Base-by-base conservation (phyloP, 306 rosid species). In the Hylodesmum podocarpum region DNA sequence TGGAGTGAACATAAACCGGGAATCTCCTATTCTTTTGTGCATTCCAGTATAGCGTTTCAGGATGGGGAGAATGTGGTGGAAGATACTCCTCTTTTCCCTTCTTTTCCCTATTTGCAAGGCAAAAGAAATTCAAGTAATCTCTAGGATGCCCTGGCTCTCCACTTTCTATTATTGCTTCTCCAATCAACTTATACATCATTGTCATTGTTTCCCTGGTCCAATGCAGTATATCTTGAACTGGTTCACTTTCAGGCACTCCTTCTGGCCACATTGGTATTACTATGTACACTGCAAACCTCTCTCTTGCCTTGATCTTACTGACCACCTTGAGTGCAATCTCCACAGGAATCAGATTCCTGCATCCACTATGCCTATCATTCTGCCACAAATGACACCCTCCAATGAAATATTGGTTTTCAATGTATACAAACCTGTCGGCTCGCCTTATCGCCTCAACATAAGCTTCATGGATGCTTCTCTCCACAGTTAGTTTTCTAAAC, bases 251-350 rank as follows among this genome's bases (percentile, higher is more conserved):
- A 27, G 97, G 90, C 13, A 69, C 76, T 25, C 99, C 99, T 87
- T 95, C 97, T 9, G 99, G 99, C 97, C 99, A 95, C 99, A 95
- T 92, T 31, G 99, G 99, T 13, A 95, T 92, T 28, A 95, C 90
- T 51, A 95, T 79, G 27, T 95, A 95, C 77, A 83, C 99, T 36
- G 92, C 86, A 77, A 95, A 95, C 2, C 96, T 86, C 88, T 95
- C 88, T 80, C 82, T 87, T 66, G 91, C 91, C 66, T 79, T 95
- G 18, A 95, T 95, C 88, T 95, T 92, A 24, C 70, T 80, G 3
- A 80, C 91, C 66, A 95, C 90, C 67, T 92, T 95, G 12, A 95
- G 94, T 40, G 96, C 96, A 68, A 95, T 92, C 85, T 95, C 99
- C 43, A 92, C 70, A 0, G 99, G 97, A 65, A 95, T 92, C 87